A percentile compares a stretch with the other conserved stretches of the same genome.
Evolutionary conservation across 2,329 filamentous ascomycete species (phyloP).

Genomic region (Amauroascus verrucosus): DNA sequence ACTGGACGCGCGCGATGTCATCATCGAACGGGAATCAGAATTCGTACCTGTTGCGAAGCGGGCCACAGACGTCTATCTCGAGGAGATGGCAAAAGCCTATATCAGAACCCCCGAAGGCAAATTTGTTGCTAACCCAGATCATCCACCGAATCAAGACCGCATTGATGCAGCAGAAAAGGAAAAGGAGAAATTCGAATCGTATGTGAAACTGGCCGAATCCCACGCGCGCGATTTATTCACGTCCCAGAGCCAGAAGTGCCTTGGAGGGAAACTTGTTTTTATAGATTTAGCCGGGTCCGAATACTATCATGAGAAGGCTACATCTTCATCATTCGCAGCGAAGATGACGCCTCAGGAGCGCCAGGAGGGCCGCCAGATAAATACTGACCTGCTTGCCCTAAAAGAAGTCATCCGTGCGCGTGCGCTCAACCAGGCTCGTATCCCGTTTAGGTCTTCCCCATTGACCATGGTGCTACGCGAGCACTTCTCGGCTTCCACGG

Average conservation of each 20-base stretch:
- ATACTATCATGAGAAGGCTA: constrained; percentile 29
- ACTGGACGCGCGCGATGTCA: constrained; percentile 29
- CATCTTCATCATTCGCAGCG: constrained; percentile 11
- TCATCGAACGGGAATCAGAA: constrained; percentile 37
- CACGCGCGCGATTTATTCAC: constrained; percentile 22
- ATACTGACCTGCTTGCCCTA: constrained; percentile 37
- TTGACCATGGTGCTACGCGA: constrained; percentile 37
- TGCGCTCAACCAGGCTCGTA: constrained; percentile 25
- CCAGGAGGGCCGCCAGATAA: constrained; percentile 37
- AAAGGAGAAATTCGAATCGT: constrained; percentile 29
- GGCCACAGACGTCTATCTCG: constrained; percentile 34
- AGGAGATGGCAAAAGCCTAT: constrained; percentile 28
- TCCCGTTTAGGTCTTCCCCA: constrained; percentile 36
- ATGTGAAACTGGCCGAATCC: constrained; percentile 29
- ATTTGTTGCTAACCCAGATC: constrained; percentile 29
- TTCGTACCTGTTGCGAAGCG: constrained; percentile 38
- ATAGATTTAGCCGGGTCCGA: constrained; percentile 40
- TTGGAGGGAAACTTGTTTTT: constrained; percentile 38
- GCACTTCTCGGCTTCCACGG: constrained; percentile 26
- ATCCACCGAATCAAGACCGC: constrained; percentile 27
- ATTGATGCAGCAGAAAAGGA: constrained; percentile 34
- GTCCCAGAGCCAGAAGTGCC: constrained; percentile 20
- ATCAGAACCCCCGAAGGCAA: constrained; percentile 26
- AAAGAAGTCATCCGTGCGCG: constrained; percentile 41
- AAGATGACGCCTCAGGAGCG: constrained; percentile 29